Percentiles rank a stretch among this genome's conserved stretches.
phyloP scores from a whole-genome alignment of 2,329 filamentous ascomycete genomes.

The Onygenales sp. region DNA sequence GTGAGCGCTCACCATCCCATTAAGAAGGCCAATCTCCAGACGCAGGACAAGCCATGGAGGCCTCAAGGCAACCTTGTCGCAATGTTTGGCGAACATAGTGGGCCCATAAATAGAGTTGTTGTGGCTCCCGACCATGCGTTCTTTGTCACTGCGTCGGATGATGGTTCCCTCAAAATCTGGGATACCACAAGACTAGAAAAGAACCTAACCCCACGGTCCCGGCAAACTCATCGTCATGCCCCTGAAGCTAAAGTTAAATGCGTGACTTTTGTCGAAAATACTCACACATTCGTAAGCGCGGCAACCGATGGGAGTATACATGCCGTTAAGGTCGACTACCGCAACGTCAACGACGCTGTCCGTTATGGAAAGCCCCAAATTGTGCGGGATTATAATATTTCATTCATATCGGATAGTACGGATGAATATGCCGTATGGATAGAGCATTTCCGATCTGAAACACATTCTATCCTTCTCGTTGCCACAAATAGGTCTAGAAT shows the following conservation, averaged over 20 bases:
- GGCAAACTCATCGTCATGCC: conserved; percentile 73
- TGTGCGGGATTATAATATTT: conserved; percentile 70
- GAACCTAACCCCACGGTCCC: conserved; percentile 77
- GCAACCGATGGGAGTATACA: conserved; percentile 84
- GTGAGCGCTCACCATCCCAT: conserved; percentile 47
- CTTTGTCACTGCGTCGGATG: conserved; percentile 87
- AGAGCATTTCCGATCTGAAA: conserved; percentile 80
- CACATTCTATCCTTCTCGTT: conserved; percentile 70
- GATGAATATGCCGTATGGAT: conserved; percentile 80
- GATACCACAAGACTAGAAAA: conserved; percentile 82
- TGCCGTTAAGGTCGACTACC: conserved; percentile 71
- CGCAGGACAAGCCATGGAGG: conserved; percentile 60
- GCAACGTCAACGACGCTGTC: conserved; percentile 46
- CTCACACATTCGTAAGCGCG: conserved; percentile 85
- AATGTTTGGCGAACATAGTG: conserved; percentile 79
- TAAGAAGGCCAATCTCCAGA: conserved; percentile 44
- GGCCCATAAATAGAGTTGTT: conserved; percentile 69
- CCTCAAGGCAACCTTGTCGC: conserved; percentile 77
- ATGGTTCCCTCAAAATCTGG: conserved; percentile 87
- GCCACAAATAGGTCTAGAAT: conserved; percentile 81
- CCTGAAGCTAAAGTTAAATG: conserved; percentile 64
- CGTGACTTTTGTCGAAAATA: conserved; percentile 85
- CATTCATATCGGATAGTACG: conserved; percentile 19
- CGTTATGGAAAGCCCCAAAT: conserved; percentile 71
- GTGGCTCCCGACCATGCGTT: conserved; percentile 86